These are phyloP conservation scores for Cytospora chrysosperma DNA, from an alignment of 2,329 filamentous ascomycete genomes.

Conservation along the genomic window DNA sequence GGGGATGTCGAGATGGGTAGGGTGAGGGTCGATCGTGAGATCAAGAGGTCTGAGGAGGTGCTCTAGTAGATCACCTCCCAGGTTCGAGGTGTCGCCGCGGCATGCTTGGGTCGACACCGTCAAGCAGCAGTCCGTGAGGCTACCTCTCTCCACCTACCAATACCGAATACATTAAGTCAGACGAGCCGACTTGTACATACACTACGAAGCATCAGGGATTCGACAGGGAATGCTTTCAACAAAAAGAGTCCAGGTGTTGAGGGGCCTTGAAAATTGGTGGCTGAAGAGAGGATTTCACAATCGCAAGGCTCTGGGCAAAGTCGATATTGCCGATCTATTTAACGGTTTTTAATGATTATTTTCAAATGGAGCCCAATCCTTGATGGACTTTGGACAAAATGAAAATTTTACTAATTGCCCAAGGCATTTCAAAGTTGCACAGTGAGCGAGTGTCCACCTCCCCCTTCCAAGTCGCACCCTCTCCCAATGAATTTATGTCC, in stretches of 20 bases:
- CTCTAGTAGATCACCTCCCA: constrained; percentile 25
- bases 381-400: too few relatives aligned
- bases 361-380: too few relatives aligned
- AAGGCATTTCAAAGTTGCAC: background rate
- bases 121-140: background rate
- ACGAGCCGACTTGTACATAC: background rate
- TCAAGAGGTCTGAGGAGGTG: constrained; percentile 36
- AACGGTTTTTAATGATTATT: background rate
- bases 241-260: background rate
- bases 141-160: background rate
- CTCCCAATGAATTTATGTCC: background rate
- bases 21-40: constrained; percentile 33
- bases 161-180: background rate
- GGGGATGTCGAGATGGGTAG: constrained; percentile 26
- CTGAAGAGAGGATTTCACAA: background rate
- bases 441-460: background rate
- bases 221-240: background rate
- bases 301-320: background rate
- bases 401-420: too few relatives aligned
- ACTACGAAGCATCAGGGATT: background rate
- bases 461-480: background rate
- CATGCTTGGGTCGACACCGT: background rate
- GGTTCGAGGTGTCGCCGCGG: background rate
- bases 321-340: background rate
- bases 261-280: background rate